Evolutionary conservation across 208 protist species (phyloP).

Genomic region (Willaertia magna): DNA sequence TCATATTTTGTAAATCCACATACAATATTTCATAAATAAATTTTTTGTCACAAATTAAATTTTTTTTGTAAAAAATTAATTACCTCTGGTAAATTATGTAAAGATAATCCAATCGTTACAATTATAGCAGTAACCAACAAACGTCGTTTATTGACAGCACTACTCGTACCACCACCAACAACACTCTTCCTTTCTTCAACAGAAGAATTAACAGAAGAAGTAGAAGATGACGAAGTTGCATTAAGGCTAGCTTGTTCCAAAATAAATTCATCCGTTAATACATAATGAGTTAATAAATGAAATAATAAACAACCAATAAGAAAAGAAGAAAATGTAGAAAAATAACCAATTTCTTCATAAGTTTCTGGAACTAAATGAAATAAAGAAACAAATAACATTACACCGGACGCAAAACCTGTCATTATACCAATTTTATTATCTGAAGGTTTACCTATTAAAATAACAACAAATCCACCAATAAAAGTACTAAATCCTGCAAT

Average conservation of each 20-base stretch:
- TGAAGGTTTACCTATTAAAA: not conserved
- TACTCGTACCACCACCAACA: not conserved
- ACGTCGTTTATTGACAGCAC: not conserved
- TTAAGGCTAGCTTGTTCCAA: too few relatives aligned
- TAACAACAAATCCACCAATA: not conserved
- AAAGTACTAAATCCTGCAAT: not conserved
- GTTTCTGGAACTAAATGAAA: slow-evolving; percentile 1
- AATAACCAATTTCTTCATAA: not conserved
- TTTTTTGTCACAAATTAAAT: too few relatives aligned
- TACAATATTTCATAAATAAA: too few relatives aligned
- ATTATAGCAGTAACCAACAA: not conserved
- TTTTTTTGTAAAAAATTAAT: too few relatives aligned
- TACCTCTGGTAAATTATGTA: slow-evolving; percentile 9
- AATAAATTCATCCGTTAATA: not conserved
- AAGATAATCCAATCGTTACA: not conserved
- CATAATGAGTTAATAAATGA: not conserved
- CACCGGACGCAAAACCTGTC: not conserved
- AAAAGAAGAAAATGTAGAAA: not conserved
- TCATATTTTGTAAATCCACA: too few relatives aligned
- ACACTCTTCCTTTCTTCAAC: not conserved
- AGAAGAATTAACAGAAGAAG: not conserved
- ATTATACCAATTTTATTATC: not conserved
- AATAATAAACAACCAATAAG: not conserved
- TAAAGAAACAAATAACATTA: not conserved
- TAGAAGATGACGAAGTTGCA: too few relatives aligned